These are phyloP conservation scores for Lasiosphaeris hirsuta DNA, from an alignment of 495 filamentous ascomycete species.

Conservation along the genomic window DNA sequence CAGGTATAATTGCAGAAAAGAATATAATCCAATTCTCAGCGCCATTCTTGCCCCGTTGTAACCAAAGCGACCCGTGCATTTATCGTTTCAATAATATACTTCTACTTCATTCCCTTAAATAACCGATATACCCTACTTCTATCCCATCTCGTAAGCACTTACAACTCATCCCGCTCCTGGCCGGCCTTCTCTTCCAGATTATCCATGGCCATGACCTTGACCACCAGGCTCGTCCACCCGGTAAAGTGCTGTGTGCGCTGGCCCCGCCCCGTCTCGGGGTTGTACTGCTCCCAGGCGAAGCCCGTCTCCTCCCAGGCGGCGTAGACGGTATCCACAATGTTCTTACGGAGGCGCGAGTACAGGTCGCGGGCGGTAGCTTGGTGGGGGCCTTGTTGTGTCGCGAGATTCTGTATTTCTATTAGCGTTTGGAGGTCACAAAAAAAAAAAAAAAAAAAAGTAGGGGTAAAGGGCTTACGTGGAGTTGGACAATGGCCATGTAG, in stretches of 20 bases:
- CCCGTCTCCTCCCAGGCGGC: slow-evolving; percentile 83
- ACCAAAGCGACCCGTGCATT: not conserved
- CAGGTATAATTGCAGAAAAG: too few relatives aligned
- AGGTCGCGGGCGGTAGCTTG: slow-evolving; percentile 64
- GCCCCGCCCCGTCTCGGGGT: slow-evolving; percentile 85
- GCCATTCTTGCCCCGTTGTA: too few relatives aligned
- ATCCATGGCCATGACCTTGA: slow-evolving; percentile 93
- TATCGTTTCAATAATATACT: not conserved
- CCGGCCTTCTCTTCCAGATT: slow-evolving; percentile 26
- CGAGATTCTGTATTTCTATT: slow-evolving; percentile 47
- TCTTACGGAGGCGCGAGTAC: slow-evolving; percentile 73
- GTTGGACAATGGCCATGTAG: slow-evolving; percentile 76
- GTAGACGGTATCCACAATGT: slow-evolving; percentile 87
- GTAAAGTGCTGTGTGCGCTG: slow-evolving; percentile 98
- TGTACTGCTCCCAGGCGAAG: slow-evolving; percentile 99
- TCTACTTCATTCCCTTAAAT: too few relatives aligned
- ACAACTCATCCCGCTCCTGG: slow-evolving; percentile 36
- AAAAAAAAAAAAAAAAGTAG: slow-evolving; percentile 10
- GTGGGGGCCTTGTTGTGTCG: slow-evolving; percentile 61
- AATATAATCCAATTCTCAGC: too few relatives aligned
- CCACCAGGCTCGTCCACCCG: slow-evolving; percentile 95
- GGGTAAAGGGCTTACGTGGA: slow-evolving; percentile 62
- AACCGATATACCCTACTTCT: not conserved
- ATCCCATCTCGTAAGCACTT: not conserved
- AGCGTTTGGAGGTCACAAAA: slow-evolving; percentile 16